Base-by-base conservation (phyloP, 768 basidiomycete species). In the Suillus hirtellus region DNA sequence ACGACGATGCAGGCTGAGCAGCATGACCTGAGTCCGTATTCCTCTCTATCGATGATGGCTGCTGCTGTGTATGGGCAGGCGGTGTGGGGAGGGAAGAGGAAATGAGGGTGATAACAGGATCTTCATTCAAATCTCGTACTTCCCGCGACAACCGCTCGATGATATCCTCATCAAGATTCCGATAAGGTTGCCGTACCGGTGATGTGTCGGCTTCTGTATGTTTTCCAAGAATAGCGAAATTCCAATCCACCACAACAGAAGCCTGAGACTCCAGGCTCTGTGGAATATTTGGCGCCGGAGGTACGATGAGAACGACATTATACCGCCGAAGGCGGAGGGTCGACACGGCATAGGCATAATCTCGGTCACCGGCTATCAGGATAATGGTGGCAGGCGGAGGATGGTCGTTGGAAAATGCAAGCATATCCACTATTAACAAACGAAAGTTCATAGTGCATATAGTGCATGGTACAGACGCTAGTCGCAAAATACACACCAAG, bases 311-410 rank as follows among this genome's bases (percentile, higher is more conserved):
- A 52, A 88, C 74, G 43, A 89, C 80, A 19, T 77, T 74, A 70
- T 86, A 86, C 53, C 75, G 75, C 62, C 86, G 81, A 60, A 85
- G 78, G 42, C 84, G 81, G 53, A 90, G 75, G 38, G 78, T 77
- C 1, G 88, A 84, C 46, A 88, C 72, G 19, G 84, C 84, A 68
- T 88, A 89, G 4, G 83, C 82, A 67, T 88, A 85, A 70, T 89
- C 88, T 52, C 86, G 79, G 71, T 91, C 88, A n/a, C 84, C 86
- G 0, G 88, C 81, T 67, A 92, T 86, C 40, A 92, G 76, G 55
- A 89, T 73, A 67, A 89, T 74, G 19, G 87, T 88, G 35, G 81
- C 69, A 63, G 83, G 81, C 2, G 80, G 60, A 4, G 81, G 75
- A 66, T 83, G 81, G 73, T 90, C 89, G 68, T 87, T 82, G 19